These are phyloP conservation scores for Rhizophora mangle DNA, from an alignment of 345 rosid genomes.

Conservation along the genomic window DNA sequence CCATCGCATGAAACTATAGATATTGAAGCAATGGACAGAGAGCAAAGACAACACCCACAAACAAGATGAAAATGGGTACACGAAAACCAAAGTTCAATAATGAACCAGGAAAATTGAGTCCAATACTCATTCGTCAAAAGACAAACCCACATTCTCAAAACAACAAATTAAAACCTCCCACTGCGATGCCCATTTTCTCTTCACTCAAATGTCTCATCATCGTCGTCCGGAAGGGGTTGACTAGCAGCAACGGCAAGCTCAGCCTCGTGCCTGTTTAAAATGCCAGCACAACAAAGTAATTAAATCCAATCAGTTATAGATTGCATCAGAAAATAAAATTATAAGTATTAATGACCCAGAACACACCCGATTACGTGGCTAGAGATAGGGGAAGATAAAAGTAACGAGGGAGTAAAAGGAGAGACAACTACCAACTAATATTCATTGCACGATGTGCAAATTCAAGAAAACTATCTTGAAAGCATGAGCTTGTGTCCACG, in stretches of 20 bases:
- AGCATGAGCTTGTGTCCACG: no score
- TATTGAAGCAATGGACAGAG: not conserved
- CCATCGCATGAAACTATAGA: not conserved
- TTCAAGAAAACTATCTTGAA: not conserved
- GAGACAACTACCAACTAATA: no score
- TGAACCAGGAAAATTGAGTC: conserved; percentile 11
- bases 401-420: no score
- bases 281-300: not conserved
- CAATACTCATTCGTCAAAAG: conserved; percentile 5
- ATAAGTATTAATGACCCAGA: not conserved
- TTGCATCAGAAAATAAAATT: not conserved
- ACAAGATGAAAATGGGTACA: conserved; percentile 9
- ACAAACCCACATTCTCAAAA: conserved; percentile 17
- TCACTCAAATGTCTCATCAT: conserved; percentile 62
- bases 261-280: conserved; percentile 57
- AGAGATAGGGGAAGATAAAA: no score
- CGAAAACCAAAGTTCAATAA: conserved; percentile 4
- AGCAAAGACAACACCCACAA: conserved; percentile 1
- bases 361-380: no score
- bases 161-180: not conserved
- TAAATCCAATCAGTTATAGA: not conserved
- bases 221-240: conserved; percentile 86
- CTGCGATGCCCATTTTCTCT: not conserved
- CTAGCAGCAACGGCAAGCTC: conserved; percentile 66
- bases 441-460: not conserved